Base-by-base conservation (phyloP, 768 basidiomycete species). In the Mycena rebaudengoi region DNA sequence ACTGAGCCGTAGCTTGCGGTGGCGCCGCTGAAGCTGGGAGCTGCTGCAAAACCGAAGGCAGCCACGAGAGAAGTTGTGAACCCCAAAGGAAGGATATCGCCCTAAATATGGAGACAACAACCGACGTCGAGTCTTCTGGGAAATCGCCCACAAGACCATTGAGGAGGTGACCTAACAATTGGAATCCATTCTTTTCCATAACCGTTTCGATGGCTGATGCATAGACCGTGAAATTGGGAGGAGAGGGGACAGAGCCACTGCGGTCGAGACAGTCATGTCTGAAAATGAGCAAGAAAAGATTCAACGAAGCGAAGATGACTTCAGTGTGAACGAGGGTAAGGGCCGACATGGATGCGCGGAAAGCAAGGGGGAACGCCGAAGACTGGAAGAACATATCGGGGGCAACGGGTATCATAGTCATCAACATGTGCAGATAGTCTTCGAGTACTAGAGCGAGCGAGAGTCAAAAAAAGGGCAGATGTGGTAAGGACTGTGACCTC, bases 401-500 rank as follows among this genome's bases (percentile, higher is more conserved):
- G 0, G 85, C 81, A 66, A 83, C 77, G 41, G 89, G 85, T 49
- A 90, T 76, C 70, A 96, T 80, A 66, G 89, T 88, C 55, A 89
- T 76, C 14, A 95, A 78, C 77, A 95, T 84, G 65, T 94, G 95
- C 52, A 95, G 73, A 68, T 96, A 99, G 73, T 99, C 98, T 75
- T 99, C 97, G 71, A 99, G 79, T 26, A 98, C 98, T 99, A 65
- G 40, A 67, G 26, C 53, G 35, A 32, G 43, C 45, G 35, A 28
- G 53, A 40, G 67, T 58, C 13, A 60, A 32, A 20, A 12, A 59
- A 11, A 20, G 26, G 20, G 10, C 12, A 57, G 29, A 16, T 28
- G 29, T 51, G 62, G 14, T 25, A 51, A 52, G 10, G 33, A 23
- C 40, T 11, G 16, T n/a, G 10, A 16, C 5, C 63, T 30, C 21